These are phyloP conservation scores for Xylariaceae sp. DNA, from an alignment of 2,329 filamentous ascomycete genomes.

Conservation along the genomic window DNA sequence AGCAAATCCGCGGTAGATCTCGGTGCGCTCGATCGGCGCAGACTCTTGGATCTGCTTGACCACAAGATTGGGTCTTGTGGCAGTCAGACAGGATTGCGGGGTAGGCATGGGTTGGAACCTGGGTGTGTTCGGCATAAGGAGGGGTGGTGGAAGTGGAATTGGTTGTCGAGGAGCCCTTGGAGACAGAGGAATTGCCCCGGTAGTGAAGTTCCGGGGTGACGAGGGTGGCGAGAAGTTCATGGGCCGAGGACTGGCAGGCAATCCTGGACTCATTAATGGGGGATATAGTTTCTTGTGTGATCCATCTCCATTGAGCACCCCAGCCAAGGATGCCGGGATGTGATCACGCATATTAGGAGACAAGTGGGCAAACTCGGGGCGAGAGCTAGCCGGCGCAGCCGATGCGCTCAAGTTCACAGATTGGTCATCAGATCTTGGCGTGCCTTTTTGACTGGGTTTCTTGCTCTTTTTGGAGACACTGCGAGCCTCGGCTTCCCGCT, in stretches of 20 bases:
- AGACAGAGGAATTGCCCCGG: conserved; percentile 55
- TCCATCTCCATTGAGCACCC: conserved; percentile 41
- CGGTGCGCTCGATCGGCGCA: conserved; percentile 37
- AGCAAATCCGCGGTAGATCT: conserved; percentile 70
- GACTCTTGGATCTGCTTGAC: conserved; percentile 32
- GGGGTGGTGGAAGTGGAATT: conserved; percentile 64
- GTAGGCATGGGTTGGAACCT: conserved; percentile 53
- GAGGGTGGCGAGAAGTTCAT: conserved; percentile 59
- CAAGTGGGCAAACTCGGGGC: conserved; percentile 28
- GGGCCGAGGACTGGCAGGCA: conserved; percentile 57
- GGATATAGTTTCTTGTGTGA: conserved; percentile 33
- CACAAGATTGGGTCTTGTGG: conserved; percentile 39
- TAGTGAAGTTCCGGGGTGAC: conserved; percentile 53
- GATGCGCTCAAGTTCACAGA: conserved; percentile 33
- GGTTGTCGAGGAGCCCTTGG: conserved; percentile 69
- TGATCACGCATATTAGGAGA: conserved; percentile 34
- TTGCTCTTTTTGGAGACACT: conserved; percentile 71
- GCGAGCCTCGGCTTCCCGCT: conserved; percentile 62
- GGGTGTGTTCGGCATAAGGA: conserved; percentile 62
- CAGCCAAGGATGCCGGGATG: conserved; percentile 48
- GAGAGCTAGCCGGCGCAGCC: conserved; percentile 39
- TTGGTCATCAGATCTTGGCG: conserved; percentile 38
- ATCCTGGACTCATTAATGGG: conserved; percentile 52
- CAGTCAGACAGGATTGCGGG: conserved; percentile 34
- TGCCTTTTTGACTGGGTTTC: conserved; percentile 45